Evolutionary conservation across 495 filamentous ascomycete species (phyloP).

Genomic region (Aspergillus leporis): DNA sequence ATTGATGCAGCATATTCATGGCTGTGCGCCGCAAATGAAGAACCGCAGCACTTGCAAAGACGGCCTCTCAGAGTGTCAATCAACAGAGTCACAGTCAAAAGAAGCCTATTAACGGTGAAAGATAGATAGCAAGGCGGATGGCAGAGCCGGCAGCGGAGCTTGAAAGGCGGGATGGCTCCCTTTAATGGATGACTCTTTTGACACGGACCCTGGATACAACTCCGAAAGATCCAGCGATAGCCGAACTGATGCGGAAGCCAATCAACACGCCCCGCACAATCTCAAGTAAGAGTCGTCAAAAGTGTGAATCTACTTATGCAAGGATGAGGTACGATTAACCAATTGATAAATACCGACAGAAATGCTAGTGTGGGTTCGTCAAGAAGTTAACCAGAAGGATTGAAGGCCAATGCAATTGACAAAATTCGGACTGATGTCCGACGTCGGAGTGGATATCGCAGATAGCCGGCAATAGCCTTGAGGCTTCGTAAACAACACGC

Average conservation of each 20-base stretch:
- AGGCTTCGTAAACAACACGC: constrained; percentile 1
- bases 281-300: neutral
- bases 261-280: neutral
- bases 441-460: constrained; percentile 16
- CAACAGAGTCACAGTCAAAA: neutral
- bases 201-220: constrained; percentile 34
- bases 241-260: neutral
- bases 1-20: constrained; percentile 46
- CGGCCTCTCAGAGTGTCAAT: neutral
- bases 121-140: constrained; percentile 6
- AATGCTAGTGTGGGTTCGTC: too few relatives aligned
- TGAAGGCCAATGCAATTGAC: neutral
- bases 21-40: constrained; percentile 3
- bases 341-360: neutral
- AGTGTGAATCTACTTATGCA: neutral
- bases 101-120: constrained; percentile 10
- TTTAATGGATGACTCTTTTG: constrained; percentile 23
- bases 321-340: neutral
- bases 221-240: constrained; percentile 23
- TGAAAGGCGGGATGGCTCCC: constrained; percentile 19
- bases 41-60: neutral
- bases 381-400: neutral
- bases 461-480: constrained; percentile 14
- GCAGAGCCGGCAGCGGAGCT: constrained; percentile 20
- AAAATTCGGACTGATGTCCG: constrained; percentile 16